Evolutionary conservation across 768 basidiomycete genomes (phyloP), one percentile per base, ranked within the genome.

Genomic region (Vararia minispora): DNA sequence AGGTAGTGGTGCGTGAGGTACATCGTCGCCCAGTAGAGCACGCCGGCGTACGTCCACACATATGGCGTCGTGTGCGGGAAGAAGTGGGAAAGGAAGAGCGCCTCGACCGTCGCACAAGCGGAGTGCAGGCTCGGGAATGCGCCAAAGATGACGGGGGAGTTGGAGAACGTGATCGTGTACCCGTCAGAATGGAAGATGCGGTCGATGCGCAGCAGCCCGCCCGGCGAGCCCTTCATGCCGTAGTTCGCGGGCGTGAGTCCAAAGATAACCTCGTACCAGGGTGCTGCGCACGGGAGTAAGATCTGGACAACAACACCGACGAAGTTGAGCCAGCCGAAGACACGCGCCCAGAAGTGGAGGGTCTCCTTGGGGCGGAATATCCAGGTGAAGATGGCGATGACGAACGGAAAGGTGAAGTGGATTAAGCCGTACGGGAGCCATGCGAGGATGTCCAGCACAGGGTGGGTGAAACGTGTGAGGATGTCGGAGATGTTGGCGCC

Each of bases 11-110:
- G 90, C 3, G 87, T 88, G 51, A 94, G 81, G 65, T 94, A 97
- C 94, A 98, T 98, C 17, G 94, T 97, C 8, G 87, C 80, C 95
- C 95, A 99, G 58, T 94, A 98, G 4, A 99, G 72, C 13, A 87
- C 62, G 5, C 74, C 77, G 2, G 78, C 79, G 60, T 98, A 99
- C 1, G 61, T 65, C 87, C 90, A 97, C 17, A 78, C 76, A 47
- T 69, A 79, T 3, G 63, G 64, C 1, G 73, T 66, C 23, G 68
- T 69, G 43, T 71, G 68, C 0, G 88, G 86, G 74, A 97, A 98
- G 63, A 98, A 97, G 61, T 98, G 90, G 14, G 84, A 77, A 38
- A 97, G 61, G 70, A 92, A 92, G 34, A 99, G 71, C 0, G 91
- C 94, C 48, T 88, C 88, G 49, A 97, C 74, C 4, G 92, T 95